Percentiles rank a stretch among this genome's conserved stretches.
These are phyloP conservation scores for Syncephalis plumigaleata DNA, from an alignment of 371 early-diverging fungal genomes.

Conservation along the genomic window DNA sequence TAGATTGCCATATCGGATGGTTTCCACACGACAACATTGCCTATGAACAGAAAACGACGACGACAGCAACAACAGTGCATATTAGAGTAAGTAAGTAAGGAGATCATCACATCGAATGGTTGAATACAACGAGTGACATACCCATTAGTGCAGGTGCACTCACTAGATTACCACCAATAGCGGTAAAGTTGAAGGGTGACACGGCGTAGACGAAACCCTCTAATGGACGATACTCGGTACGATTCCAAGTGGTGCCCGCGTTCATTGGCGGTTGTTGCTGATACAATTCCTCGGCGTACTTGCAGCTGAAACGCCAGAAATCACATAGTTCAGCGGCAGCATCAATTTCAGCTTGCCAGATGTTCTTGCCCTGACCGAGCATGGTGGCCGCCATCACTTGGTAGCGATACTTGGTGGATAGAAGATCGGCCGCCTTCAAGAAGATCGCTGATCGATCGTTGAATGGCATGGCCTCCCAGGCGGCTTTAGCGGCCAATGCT, in stretches of 20 bases:
- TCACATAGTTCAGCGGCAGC: slow-evolving; percentile 85
- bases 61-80: no score
- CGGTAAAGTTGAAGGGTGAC: slow-evolving; percentile 98
- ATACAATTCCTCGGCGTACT: slow-evolving; percentile 90
- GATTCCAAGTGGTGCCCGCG: slow-evolving; percentile 82
- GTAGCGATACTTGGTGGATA: slow-evolving; percentile 79
- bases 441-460: slow-evolving; percentile 91
- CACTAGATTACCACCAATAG: slow-evolving; percentile 92
- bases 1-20: slow-evolving; percentile 77
- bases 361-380: slow-evolving; percentile 97
- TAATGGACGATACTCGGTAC: slow-evolving; percentile 86
- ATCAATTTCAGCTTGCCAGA: slow-evolving; percentile 98
- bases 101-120: no score
- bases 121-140: no score
- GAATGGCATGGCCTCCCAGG: slow-evolving; percentile 90
- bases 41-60: no score
- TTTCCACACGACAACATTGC: slow-evolving; percentile 95
- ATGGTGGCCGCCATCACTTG: slow-evolving; percentile 93
- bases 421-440: slow-evolving; percentile 92
- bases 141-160: slow-evolving; percentile 91
- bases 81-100: no score
- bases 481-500: slow-evolving; percentile 66
- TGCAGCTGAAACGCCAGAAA: slow-evolving; percentile 91
- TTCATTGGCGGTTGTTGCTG: slow-evolving; percentile 84
- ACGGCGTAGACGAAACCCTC: slow-evolving; percentile 95